A percentile compares a stretch with the other conserved stretches of the same genome.
Conservation (phyloP, 768 basidiomycete species). For the Termitomyces sp. region DNA sequence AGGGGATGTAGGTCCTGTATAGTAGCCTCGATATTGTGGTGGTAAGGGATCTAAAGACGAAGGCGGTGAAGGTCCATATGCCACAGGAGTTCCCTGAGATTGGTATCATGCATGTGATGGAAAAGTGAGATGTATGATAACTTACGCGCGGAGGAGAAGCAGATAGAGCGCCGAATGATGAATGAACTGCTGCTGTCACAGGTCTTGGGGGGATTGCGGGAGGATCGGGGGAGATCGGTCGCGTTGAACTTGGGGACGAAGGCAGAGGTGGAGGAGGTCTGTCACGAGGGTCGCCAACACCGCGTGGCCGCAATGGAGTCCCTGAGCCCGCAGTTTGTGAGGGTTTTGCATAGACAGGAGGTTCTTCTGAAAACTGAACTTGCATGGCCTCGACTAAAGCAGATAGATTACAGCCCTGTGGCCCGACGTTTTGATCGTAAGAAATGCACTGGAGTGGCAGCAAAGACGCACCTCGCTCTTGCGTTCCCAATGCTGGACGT, state of each 20-base stretch:
- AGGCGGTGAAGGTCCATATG: background rate
- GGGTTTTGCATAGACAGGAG: slow-evolving; percentile 88
- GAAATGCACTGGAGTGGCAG: slow-evolving; percentile 4
- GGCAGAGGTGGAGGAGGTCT: slow-evolving; percentile 32
- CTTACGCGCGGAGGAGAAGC: slow-evolving; percentile 9
- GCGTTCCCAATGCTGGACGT: slow-evolving; percentile 70
- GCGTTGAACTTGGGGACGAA: slow-evolving; percentile 17
- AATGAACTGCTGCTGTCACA: slow-evolving; percentile 5
- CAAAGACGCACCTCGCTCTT: slow-evolving; percentile 71
- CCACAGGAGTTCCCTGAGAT: background rate
- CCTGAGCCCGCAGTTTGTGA: slow-evolving; percentile 20
- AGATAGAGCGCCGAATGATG: slow-evolving; percentile 1
- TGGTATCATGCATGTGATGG: background rate
- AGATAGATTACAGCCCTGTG: slow-evolving; percentile 71
- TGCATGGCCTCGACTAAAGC: slow-evolving; percentile 74
- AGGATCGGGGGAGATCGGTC: slow-evolving; percentile 15
- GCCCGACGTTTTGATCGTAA: slow-evolving; percentile 3
- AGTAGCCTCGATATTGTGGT: slow-evolving; percentile 9
- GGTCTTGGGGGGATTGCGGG: slow-evolving; percentile 32
- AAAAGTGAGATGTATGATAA: background rate
- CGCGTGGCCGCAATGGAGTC: slow-evolving; percentile 3
- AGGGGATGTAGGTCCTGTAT: slow-evolving; percentile 5
- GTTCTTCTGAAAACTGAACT: slow-evolving; percentile 75
- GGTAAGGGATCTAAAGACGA: slow-evolving; percentile 7
- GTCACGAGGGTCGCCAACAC: slow-evolving; percentile 13